These are phyloP conservation scores for Acanthamoeba sp. DNA, from an alignment of 208 protist species.

Conservation along the genomic window DNA sequence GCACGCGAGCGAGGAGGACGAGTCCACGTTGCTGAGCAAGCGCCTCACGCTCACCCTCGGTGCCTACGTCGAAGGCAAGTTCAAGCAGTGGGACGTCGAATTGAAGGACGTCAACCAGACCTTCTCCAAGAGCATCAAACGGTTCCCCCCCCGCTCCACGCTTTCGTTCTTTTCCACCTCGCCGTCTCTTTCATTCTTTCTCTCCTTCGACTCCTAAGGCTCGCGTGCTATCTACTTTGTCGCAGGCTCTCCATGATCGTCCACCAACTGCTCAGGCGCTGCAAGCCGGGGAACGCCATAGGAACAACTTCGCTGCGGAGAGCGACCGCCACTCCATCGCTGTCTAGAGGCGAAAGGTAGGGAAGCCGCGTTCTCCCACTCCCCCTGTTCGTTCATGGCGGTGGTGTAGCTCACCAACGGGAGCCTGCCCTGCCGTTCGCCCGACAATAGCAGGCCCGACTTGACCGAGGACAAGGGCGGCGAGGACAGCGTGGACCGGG, in stretches of 20 bases:
- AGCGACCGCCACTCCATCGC: neutral
- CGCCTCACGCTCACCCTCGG: conserved; percentile 23
- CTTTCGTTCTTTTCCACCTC: too few species aligned
- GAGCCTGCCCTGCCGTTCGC: too few species aligned
- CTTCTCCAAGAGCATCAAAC: conserved; percentile 71
- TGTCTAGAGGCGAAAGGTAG: neutral
- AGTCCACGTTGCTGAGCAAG: conserved; percentile 18
- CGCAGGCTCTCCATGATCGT: conserved; percentile 6
- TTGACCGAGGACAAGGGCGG: conserved; percentile 41
- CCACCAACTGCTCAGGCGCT: conserved; percentile 33
- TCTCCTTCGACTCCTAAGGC: too few species aligned
- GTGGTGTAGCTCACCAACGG: too few species aligned
- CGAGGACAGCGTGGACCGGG: conserved; percentile 30
- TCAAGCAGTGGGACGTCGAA: conserved; percentile 56
- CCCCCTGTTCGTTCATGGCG: too few species aligned
- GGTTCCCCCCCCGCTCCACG: neutral
- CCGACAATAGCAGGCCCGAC: neutral
- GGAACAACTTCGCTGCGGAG: neutral
- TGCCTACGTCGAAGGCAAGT: conserved; percentile 67
- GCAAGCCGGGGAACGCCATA: neutral
- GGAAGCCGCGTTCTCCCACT: too few species aligned
- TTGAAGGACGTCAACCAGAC: conserved; percentile 72
- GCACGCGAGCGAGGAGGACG: conserved; percentile 10
- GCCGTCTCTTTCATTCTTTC: too few species aligned
- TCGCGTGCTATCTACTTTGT: too few species aligned